Evolutionary conservation across 495 filamentous ascomycete species (phyloP), one percentile per base, ranked within the genome.

Genomic region (Lepraria neglecta): DNA sequence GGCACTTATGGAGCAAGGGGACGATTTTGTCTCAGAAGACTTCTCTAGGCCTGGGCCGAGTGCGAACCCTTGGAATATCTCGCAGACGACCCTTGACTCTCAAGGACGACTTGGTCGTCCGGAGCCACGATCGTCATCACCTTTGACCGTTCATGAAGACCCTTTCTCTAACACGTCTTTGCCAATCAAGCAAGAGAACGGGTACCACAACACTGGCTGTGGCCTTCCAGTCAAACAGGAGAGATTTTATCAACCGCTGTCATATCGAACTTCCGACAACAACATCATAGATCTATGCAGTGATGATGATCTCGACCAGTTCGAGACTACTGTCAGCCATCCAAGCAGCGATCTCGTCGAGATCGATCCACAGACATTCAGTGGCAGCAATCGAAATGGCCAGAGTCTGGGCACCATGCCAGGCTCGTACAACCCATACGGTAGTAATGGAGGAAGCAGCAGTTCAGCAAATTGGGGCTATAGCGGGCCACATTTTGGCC

Each of bases 1-100:
- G 33, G 70, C 58, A 46, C 60, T 84, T 9, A 70, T 75, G 58
- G 65, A 56, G 52, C 51, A 56, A 53, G 55, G 67, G 38, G 40
- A 61, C 19, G 28, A 31, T 17, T 42, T 7, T 40, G 11, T 56
- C 52, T 21, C 31, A 3, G 44, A 57, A 28, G 50, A 59, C n/a
- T 50, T 42, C 21, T 44, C 46, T 30, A 42, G 40, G 28, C 51
- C 59, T 40, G 52, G 44, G 11, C 47, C 56, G 42, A 54, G 45
- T 43, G 56, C 27, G 28, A 28, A 17, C 10, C 11, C 58, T 61
- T 47, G 61, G 30, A 44, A 17, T 62, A 48, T 64, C 2, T 62
- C 60, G 3, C 67, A 69, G 52, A 64, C 59, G 17, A 50, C 51
- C 19, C 59, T 64, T 68, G 59, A 74, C 68, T 28, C 64, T 65